Percentiles rank a stretch among this genome's conserved stretches.
Conservation (phyloP, 2,329 filamentous ascomycete genomes). For the Rhinocladiella similis region DNA sequence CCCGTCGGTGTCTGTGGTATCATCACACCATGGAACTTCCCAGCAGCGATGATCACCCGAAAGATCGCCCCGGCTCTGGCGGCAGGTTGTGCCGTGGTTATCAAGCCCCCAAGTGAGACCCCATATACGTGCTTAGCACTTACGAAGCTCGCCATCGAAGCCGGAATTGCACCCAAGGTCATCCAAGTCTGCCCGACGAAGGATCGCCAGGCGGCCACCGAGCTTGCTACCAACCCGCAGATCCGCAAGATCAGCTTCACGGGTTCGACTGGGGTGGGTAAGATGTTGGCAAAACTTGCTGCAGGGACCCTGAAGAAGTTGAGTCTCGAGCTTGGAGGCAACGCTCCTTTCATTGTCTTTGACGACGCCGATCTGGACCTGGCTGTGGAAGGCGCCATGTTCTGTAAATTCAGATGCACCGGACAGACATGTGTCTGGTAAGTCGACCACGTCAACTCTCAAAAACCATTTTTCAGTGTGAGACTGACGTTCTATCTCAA, state of each 20-base stretch:
- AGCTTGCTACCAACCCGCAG: slow-evolving; percentile 1
- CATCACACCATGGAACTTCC: slow-evolving; percentile 89
- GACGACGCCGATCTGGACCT: slow-evolving; percentile 40
- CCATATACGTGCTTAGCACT: slow-evolving; percentile 35
- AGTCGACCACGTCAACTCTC: slow-evolving; percentile 64
- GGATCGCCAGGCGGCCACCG: slow-evolving; percentile 1
- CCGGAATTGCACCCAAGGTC: slow-evolving; percentile 34
- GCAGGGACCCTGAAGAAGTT: slow-evolving; percentile 41
- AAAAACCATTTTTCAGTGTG: background rate
- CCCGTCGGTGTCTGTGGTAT: slow-evolving; percentile 80
- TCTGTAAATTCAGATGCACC: slow-evolving; percentile 22
- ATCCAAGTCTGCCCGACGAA: slow-evolving; percentile 43
- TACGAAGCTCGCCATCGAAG: slow-evolving; percentile 33
- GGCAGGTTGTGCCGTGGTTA: slow-evolving; percentile 38
- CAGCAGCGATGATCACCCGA: slow-evolving; percentile 65
- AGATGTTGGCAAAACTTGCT: slow-evolving; percentile 34
- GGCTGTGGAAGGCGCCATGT: slow-evolving; percentile 21
- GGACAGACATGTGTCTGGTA: slow-evolving; percentile 42
- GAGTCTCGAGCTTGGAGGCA: slow-evolving; percentile 45
- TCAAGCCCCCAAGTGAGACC: slow-evolving; percentile 38
- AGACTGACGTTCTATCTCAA: slow-evolving; percentile 5
- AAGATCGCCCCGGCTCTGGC: slow-evolving; percentile 38
- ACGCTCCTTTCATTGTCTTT: slow-evolving; percentile 44
- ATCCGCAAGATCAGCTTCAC: slow-evolving; percentile 34
- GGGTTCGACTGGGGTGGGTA: slow-evolving; percentile 34